Evolutionary conservation across 2,329 filamentous ascomycete genomes (phyloP).

Genomic region (Pleurostoma richardsiae): DNA sequence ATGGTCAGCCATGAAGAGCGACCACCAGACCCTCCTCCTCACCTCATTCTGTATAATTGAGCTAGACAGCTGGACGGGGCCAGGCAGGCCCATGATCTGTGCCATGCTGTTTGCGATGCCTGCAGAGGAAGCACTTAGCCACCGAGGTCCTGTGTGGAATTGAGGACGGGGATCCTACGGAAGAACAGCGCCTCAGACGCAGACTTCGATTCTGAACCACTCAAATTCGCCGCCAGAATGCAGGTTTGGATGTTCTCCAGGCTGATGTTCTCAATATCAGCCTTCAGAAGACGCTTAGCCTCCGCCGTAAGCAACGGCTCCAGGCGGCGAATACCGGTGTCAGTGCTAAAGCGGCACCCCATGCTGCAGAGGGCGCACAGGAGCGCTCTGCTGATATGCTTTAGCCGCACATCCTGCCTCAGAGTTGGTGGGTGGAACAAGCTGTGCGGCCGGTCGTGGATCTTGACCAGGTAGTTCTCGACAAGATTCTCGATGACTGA

Average conservation of each 20-base stretch:
- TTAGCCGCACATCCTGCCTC: constrained; percentile 1
- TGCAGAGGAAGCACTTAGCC: neutral
- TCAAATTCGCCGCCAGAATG: constrained; percentile 22
- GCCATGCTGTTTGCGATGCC: constrained; percentile 1
- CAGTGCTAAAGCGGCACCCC: constrained; percentile 3
- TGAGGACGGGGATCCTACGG: constrained; percentile 9
- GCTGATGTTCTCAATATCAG: constrained; percentile 14
- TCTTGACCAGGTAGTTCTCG: constrained; percentile 18
- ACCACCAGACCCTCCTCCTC: neutral
- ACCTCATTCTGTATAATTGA: neutral
- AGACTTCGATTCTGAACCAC: constrained; percentile 15
- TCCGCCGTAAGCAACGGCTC: constrained; percentile 5
- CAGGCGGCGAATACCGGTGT: constrained; percentile 1
- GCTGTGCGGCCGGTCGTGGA: constrained; percentile 18
- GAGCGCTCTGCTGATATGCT: constrained; percentile 2
- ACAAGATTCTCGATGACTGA: constrained; percentile 4
- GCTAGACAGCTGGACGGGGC: neutral
- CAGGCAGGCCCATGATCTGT: neutral
- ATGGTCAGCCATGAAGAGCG: neutral
- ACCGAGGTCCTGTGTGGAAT: neutral
- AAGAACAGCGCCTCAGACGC: constrained; percentile 22
- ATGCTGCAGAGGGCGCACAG: constrained; percentile 5
- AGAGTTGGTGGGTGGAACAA: constrained; percentile 16
- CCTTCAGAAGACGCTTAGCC: constrained; percentile 13
- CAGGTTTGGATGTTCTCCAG: constrained; percentile 24